Conservation (phyloP, 2,329 filamentous ascomycete species). For the Epichloe gansuensis region DNA sequence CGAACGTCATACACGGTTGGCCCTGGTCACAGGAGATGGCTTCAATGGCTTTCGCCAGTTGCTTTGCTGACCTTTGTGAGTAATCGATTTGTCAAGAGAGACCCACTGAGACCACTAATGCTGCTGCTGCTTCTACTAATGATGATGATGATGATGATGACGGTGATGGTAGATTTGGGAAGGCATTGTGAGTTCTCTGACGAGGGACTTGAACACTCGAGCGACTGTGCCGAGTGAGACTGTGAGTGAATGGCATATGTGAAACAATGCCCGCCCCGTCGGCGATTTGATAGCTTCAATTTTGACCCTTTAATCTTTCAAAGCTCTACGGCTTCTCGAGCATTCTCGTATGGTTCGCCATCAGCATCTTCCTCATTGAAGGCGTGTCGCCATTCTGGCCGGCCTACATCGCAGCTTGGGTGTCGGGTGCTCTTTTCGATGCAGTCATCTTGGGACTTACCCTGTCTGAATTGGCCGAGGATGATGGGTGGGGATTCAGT, state of each 20-base stretch:
- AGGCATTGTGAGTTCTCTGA: not conserved
- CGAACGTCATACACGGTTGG: not conserved
- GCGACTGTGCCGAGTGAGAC: conserved; percentile 1
- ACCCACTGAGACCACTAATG: not conserved
- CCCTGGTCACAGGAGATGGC: not conserved
- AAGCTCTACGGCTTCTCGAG: conserved; percentile 3
- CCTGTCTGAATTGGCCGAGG: not conserved
- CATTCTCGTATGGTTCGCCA: conserved; percentile 5
- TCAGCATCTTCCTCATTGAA: conserved; percentile 7
- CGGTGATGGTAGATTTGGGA: not conserved
- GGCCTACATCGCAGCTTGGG: conserved; percentile 6
- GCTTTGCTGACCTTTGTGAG: conserved; percentile 4
- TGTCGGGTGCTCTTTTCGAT: conserved; percentile 3
- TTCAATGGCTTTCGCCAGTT: not conserved
- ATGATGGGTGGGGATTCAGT: not conserved
- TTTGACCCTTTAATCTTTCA: not conserved
- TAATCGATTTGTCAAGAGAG: not conserved
- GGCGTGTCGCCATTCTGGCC: conserved; percentile 6
- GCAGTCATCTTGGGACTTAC: not conserved
- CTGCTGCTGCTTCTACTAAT: not conserved
- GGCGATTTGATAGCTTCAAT: not conserved
- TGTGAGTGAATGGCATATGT: not conserved
- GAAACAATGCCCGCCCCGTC: not conserved
- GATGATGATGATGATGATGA: not conserved
- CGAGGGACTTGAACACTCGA: not conserved